Conservation (phyloP, 371 early-diverging fungal genomes). For the Apophysomyces sp. region DNA sequence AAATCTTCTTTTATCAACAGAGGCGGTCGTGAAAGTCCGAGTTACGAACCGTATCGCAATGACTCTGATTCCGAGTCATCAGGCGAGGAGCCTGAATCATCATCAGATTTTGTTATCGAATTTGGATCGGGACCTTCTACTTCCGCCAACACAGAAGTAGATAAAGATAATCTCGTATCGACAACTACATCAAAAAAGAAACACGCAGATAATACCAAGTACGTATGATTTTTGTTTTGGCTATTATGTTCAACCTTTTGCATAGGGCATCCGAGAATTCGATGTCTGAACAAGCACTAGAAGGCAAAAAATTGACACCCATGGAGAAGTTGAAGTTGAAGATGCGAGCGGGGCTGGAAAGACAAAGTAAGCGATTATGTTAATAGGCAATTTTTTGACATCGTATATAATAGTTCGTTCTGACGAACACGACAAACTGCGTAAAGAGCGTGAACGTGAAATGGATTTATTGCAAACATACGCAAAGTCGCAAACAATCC, state of each 20-base stretch:
- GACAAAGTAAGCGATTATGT: conserved; percentile 32
- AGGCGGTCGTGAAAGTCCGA: conserved; percentile 33
- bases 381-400: background rate
- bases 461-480: conserved; percentile 24
- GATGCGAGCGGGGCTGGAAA: conserved; percentile 49
- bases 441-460: conserved; percentile 34
- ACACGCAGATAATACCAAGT: background rate
- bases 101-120: conserved; percentile 32
- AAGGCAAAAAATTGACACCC: conserved; percentile 43
- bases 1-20: conserved; percentile 4
- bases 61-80: conserved; percentile 31
- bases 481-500: conserved; percentile 15
- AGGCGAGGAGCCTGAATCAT: conserved; percentile 16
- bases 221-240: background rate
- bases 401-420: conserved; percentile 22
- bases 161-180: background rate
- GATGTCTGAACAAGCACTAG: background rate
- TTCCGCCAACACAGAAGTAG: background rate
- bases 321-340: conserved; percentile 51
- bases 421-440: conserved; percentile 25
- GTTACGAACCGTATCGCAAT: conserved; percentile 33
- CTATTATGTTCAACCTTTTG: background rate
- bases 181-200: background rate
- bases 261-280: background rate
- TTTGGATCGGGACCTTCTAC: conserved; percentile 21